Evolutionary conservation across 1,284 basidiomycete species (phyloP), one percentile per base, ranked within the genome.

Genomic region (Trichosporon sp.): DNA sequence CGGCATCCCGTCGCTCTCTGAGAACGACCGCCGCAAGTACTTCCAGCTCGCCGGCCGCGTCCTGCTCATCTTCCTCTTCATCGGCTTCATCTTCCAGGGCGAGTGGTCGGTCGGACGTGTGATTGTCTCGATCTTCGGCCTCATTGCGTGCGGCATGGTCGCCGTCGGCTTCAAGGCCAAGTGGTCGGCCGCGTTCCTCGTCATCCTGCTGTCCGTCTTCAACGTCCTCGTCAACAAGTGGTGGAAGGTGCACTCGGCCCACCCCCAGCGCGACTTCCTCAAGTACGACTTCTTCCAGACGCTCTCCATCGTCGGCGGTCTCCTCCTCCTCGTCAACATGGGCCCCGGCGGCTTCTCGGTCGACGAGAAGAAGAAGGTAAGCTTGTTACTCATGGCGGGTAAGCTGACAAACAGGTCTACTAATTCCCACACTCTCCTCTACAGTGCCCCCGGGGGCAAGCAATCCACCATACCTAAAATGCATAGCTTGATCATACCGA

Each of bases 211-310:
- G 75, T 93, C 91, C 80, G 84, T 93, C 73, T 97, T 99, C 90
- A 99, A 99, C 83, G 92, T 98, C 38, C 92, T 96, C 77, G 93
- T 94, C 84, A 99, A 99, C 88, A 98, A 98, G 85, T 99, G 93
- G 91, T 99, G 96, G 97, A 90, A 89, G 75, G 90, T 98, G n/a
- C 91, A 95, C 83, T 87, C 89, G 64, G 88, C 89, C 63, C 96
- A 99, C 84, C 96, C 95, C 70, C 92, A 95, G 79, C 89, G 96
- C 69, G 97, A 99, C 81, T 99, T 99, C 89, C 88, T 99, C 80
- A 97, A 97, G 89, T 91, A 83, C 71, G 78, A 79, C 74, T 83
- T 81, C 86, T 96, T 95, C 91, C 93, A 95, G 83, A 95, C 93
- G 32, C 86, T 95, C 42, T 95, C 93, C 31, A 99, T 99, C 77